These are phyloP conservation scores for Stephania japonica DNA, from an alignment of 164 flowering plant species.

Conservation along the genomic window DNA sequence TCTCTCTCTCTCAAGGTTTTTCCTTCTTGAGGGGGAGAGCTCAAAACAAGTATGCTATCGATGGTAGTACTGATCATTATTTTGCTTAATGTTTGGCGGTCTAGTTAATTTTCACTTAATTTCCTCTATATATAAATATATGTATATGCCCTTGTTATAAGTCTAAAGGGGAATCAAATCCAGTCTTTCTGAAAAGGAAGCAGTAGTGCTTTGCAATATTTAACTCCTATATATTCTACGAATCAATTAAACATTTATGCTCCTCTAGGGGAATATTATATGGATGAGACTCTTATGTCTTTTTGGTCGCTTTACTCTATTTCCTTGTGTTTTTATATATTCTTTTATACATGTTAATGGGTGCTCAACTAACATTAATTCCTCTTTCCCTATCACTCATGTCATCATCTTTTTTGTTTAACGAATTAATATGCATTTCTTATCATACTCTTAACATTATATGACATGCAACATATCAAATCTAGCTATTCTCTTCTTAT, in stretches of 20 bases:
- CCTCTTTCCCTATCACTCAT: neutral
- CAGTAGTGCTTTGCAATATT: conserved; percentile 14
- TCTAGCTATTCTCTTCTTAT: neutral
- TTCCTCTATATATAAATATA: too few relatives aligned
- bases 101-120: neutral
- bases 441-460: neutral
- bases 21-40: conserved; percentile 21
- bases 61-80: neutral
- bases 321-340: neutral
- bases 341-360: conserved; percentile 15
- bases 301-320: conserved; percentile 7
- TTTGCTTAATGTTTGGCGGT: neutral
- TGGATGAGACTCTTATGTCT: neutral
- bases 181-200: conserved; percentile 11
- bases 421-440: conserved; percentile 6
- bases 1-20: conserved; percentile 8
- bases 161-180: conserved; percentile 10
- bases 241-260: conserved; percentile 11
- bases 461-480: neutral
- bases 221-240: conserved; percentile 11
- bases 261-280: neutral
- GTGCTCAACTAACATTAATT: conserved; percentile 21
- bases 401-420: neutral
- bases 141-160: neutral
- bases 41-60: neutral